A percentile compares a stretch with the other conserved stretches of the same genome.
phyloP scores from a whole-genome alignment of 2,329 filamentous ascomycete genomes.

The Pseudopyrenochaeta lycopersici region DNA sequence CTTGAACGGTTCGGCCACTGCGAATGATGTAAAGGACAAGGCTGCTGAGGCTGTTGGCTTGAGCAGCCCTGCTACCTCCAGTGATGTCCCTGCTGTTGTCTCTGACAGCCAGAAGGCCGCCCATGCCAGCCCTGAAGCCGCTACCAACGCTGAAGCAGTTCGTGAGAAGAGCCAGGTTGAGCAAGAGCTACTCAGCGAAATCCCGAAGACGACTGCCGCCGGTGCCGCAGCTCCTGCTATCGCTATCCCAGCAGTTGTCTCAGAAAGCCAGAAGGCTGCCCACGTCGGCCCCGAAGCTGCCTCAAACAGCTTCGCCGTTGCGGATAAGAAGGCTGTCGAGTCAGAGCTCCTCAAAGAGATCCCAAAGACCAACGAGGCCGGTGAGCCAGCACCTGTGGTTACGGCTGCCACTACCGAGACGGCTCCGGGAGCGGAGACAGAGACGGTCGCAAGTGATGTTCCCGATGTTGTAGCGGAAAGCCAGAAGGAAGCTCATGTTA shows the following conservation, averaged over 20 bases:
- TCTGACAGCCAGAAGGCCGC: conserved; percentile 76
- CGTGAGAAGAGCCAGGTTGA: conserved; percentile 75
- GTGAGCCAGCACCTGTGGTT: conserved; percentile 38
- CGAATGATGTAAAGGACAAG: conserved; percentile 46
- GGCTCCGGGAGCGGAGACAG: conserved; percentile 16
- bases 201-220: conserved; percentile 50
- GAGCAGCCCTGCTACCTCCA: conserved; percentile 49
- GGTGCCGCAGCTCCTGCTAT: conserved; percentile 49
- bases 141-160: conserved; percentile 69
- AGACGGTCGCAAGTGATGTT: conserved; percentile 45
- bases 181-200: conserved; percentile 65
- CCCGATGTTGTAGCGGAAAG: conserved; percentile 75
- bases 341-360: conserved; percentile 65
- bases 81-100: conserved; percentile 65
- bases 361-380: conserved; percentile 52
- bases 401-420: conserved; percentile 21
- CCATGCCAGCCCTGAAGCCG: conserved; percentile 69
- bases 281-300: conserved; percentile 71
- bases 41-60: conserved; percentile 51
- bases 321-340: conserved; percentile 76
- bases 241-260: conserved; percentile 66
- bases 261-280: conserved; percentile 74
- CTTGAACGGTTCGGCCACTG: conserved; percentile 51
- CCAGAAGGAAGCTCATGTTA: conserved; percentile 69
- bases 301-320: conserved; percentile 69